phyloP scores from a whole-genome alignment of 2,329 filamentous ascomycete genomes.

The Elsinoe perseae region DNA sequence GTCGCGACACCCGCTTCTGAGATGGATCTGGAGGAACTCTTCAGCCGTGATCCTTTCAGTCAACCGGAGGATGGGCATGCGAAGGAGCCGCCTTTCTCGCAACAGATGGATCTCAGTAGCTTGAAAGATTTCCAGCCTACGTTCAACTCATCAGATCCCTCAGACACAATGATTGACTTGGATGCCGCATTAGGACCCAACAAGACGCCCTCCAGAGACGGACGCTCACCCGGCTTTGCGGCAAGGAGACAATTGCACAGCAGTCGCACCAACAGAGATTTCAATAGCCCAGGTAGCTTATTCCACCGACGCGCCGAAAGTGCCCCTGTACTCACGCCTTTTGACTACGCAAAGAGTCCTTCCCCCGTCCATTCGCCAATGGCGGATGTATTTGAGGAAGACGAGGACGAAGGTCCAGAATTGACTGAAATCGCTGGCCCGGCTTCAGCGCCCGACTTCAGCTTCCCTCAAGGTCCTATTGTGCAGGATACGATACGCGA shows the following conservation, averaged over 20 bases:
- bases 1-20: constrained; percentile 10
- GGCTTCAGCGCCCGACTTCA: not conserved
- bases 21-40: constrained; percentile 19
- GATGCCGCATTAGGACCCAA: constrained; percentile 90
- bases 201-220: constrained; percentile 59
- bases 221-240: constrained; percentile 17
- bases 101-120: not conserved
- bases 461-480: constrained; percentile 27
- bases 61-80: constrained; percentile 13
- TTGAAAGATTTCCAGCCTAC: constrained; percentile 38
- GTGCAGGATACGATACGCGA: constrained; percentile 29
- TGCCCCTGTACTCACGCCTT: constrained; percentile 69
- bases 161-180: constrained; percentile 80
- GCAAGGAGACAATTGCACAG: constrained; percentile 67
- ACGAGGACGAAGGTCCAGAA: constrained; percentile 57
- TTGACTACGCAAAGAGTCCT: constrained; percentile 44
- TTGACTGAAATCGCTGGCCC: constrained; percentile 18
- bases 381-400: constrained; percentile 82
- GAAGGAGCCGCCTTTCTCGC: not conserved
- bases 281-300: constrained; percentile 61
- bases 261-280: constrained; percentile 61
- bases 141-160: constrained; percentile 61
- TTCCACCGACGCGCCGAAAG: constrained; percentile 74
- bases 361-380: constrained; percentile 53
- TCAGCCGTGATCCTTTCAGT: constrained; percentile 17